Percentiles rank a stretch among this genome's conserved stretches.
Conservation (phyloP, 1,284 basidiomycete genomes). For the Apiotrichum brassicae region DNA sequence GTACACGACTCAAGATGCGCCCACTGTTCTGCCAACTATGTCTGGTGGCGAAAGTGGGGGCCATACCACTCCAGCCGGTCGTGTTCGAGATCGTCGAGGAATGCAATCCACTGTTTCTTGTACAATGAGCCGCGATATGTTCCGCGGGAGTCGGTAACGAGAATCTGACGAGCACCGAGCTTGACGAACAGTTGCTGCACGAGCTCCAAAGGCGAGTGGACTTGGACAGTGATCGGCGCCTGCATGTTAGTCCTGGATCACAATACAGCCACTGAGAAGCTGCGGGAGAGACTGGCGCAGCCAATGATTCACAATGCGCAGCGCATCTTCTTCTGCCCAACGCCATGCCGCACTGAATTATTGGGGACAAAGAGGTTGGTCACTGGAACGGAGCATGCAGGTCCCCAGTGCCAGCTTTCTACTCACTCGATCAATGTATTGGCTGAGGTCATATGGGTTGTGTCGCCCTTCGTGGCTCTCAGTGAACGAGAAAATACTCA, state of each 20-base stretch:
- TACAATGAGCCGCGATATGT: constrained; percentile 83
- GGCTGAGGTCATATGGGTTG: constrained; percentile 75
- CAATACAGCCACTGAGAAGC: too few species aligned
- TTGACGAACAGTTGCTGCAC: constrained; percentile 88
- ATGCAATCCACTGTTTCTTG: constrained; percentile 86
- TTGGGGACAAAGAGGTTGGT: too few species aligned
- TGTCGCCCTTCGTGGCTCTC: constrained; percentile 37
- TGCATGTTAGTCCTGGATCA: constrained; percentile 45
- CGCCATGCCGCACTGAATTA: too few species aligned
- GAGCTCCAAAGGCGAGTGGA: constrained; percentile 77
- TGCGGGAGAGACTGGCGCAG: too few species aligned
- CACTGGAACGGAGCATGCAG: too few species aligned
- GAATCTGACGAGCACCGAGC: constrained; percentile 80
- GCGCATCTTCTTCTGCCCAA: too few species aligned
- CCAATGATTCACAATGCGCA: too few species aligned
- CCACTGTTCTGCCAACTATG: neutral
- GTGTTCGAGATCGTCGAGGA: constrained; percentile 65
- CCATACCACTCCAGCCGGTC: constrained; percentile 6
- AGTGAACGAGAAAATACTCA: constrained; percentile 42
- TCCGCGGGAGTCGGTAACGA: constrained; percentile 76
- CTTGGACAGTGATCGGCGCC: constrained; percentile 75
- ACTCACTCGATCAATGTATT: constrained; percentile 80
- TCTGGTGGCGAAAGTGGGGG: neutral
- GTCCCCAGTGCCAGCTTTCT: neutral
- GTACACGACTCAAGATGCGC: too few species aligned